Conservation (phyloP, 768 basidiomycete species). For the Cystofilobasidium ferigula region DNA sequence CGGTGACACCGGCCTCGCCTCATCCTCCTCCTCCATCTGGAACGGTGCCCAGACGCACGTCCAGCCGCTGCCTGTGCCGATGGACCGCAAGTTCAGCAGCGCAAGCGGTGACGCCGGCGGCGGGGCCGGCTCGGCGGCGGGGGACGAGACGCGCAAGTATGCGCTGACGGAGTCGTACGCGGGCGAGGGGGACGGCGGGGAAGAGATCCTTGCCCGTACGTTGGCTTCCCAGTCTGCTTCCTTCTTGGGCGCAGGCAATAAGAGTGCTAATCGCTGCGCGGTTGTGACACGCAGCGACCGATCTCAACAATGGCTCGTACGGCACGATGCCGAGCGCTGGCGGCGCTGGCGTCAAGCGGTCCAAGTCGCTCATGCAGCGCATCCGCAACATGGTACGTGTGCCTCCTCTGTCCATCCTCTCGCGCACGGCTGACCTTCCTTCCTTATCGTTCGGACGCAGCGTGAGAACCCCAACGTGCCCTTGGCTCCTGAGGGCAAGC, state of each 20-base stretch:
- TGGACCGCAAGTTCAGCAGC: conserved; percentile 28
- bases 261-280: background rate
- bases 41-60: conserved; percentile 50
- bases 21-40: conserved; percentile 62
- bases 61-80: conserved; percentile 35
- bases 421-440: no score
- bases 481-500: conserved; percentile 1
- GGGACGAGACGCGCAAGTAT: background rate
- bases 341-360: conserved; percentile 50
- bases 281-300: background rate
- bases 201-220: conserved; percentile 15
- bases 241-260: background rate
- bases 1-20: conserved; percentile 34
- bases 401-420: background rate
- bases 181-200: background rate
- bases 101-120: background rate
- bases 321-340: conserved; percentile 20
- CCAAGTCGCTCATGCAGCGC: conserved; percentile 74
- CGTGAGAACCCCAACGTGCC: conserved; percentile 26
- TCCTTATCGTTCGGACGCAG: background rate
- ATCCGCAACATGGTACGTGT: conserved; percentile 58
- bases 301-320: conserved; percentile 30
- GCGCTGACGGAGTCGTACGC: conserved; percentile 3
- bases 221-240: background rate
- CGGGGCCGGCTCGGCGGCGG: background rate